Base-by-base conservation (phyloP, 768 basidiomycete genomes). In the Pulveroboletus sp. region DNA sequence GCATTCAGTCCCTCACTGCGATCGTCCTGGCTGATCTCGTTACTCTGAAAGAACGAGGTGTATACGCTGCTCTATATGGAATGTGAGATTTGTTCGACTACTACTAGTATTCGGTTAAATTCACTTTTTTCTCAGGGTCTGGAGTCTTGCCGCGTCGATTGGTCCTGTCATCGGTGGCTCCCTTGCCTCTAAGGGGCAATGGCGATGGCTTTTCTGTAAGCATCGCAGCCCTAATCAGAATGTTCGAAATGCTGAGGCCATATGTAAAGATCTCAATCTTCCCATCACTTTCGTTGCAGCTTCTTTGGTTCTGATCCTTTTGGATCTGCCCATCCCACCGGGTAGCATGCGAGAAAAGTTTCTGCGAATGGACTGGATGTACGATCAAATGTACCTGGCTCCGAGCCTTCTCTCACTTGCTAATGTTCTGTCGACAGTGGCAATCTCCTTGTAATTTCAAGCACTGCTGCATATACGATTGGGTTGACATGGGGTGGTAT, bases 401-500 rank as follows among this genome's bases (percentile, higher is more conserved):
- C 2, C 3, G 7, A 32, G 16, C 29, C 4, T 1, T 31, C n/a
- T 17, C 27, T 11, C 7, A 16, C 36, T 52, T 12, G 31, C 23
- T 16, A 4, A 6, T 13, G 13, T 35, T 34, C 33, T 21, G 24
- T 9, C 12, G 5, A 29, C 41, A 74, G 77, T 13, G 78, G 77
- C 21, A 77, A 76, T 45, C 33, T 69, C 2, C 46, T 77, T 8
- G 56, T 78, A 14, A 67, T 76, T 23, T 56, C 64, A 1, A 63
- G 68, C 7, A 67, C 75, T 2, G 59, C 61, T 7, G 51, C 66
- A 5, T 55, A 50, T n/a, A 69, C 73, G 31, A 62, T 79, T 36
- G 76, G 60, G 0, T 59, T 82, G 8, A 78, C 75, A 2, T 79
- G 74, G 72, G 79, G 72, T 16, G 79, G 80, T 2, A 60, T 71